A percentile compares a stretch with the other conserved stretches of the same genome.
phyloP scores from a whole-genome alignment of 2,329 filamentous ascomycete species.

The Pseudogymnoascus sp. region DNA sequence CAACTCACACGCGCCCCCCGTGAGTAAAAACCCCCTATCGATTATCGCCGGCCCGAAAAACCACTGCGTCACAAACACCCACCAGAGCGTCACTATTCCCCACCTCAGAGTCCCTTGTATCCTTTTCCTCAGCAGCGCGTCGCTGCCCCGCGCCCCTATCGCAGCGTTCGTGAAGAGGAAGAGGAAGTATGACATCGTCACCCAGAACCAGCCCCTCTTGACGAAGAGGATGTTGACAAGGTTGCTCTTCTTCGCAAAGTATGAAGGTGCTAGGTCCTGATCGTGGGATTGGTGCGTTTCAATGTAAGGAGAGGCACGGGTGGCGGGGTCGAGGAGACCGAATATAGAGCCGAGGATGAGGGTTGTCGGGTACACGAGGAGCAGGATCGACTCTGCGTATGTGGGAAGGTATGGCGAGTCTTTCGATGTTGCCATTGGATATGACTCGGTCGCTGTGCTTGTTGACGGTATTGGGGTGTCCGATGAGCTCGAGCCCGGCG shows the following conservation, averaged over 20 bases:
- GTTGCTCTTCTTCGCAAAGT: slow-evolving; percentile 92
- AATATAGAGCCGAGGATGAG: slow-evolving; percentile 77
- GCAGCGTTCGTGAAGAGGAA: slow-evolving; percentile 63
- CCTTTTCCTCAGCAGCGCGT: slow-evolving; percentile 35
- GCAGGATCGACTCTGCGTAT: slow-evolving; percentile 52
- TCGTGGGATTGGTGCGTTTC: slow-evolving; percentile 53
- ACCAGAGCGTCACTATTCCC: slow-evolving; percentile 62
- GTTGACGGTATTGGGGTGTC: slow-evolving; percentile 9
- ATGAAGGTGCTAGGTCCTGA: slow-evolving; percentile 56
- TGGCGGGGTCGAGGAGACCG: slow-evolving; percentile 65
- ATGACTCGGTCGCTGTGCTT: not conserved
- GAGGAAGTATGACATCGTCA: slow-evolving; percentile 61
- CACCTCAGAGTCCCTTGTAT: slow-evolving; percentile 60
- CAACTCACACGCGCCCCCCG: slow-evolving; percentile 72
- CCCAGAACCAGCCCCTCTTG: slow-evolving; percentile 92
- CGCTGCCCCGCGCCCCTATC: slow-evolving; percentile 34
- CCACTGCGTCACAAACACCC: slow-evolving; percentile 91
- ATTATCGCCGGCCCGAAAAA: slow-evolving; percentile 87
- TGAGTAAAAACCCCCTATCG: slow-evolving; percentile 80
- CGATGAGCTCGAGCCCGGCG: slow-evolving; percentile 11
- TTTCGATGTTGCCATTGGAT: slow-evolving; percentile 16
- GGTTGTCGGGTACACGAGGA: slow-evolving; percentile 66
- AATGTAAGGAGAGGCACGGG: slow-evolving; percentile 56
- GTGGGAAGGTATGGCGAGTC: slow-evolving; percentile 58
- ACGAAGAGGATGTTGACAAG: slow-evolving; percentile 89